Evolutionary conservation across 192 early-diverging fungal genomes (phyloP).

Genomic region (Coemansia sp.): DNA sequence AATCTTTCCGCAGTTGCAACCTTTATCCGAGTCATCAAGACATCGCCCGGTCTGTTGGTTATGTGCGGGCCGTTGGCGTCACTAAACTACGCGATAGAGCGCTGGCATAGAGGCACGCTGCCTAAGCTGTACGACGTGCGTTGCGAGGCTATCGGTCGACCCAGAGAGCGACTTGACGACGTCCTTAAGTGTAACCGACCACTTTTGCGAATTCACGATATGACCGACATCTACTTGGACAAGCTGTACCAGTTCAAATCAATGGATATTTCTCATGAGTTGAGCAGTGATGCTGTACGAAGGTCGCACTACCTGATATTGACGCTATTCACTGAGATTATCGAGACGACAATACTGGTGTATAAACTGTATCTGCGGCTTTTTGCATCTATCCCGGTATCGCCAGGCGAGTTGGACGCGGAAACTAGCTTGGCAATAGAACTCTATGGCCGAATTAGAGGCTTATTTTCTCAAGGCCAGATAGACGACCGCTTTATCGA

Average conservation of each 20-base stretch:
- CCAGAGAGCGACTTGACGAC: background rate
- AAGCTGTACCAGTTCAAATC: background rate
- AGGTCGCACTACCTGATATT: background rate
- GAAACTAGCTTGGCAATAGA: background rate
- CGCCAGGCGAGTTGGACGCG: constrained; percentile 15
- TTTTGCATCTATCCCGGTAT: background rate
- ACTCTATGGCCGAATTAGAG: background rate
- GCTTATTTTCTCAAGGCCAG: background rate
- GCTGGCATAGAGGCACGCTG: too few relatives aligned
- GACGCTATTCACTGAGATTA: background rate
- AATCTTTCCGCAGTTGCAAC: background rate
- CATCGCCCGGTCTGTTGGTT: background rate
- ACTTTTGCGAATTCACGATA: constrained; percentile 17
- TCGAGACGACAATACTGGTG: background rate
- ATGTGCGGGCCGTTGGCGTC: background rate
- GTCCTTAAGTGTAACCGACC: background rate
- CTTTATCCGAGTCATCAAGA: constrained; percentile 3
- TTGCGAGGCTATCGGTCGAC: background rate
- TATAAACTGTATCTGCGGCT: background rate
- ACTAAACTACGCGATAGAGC: background rate
- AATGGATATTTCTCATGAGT: background rate
- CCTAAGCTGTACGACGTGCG: too few relatives aligned
- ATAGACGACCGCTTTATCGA: background rate
- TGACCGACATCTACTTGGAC: background rate
- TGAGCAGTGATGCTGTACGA: background rate